phyloP scores from a whole-genome alignment of 495 filamentous ascomycete species.

The Pseudevernia furfuracea region DNA sequence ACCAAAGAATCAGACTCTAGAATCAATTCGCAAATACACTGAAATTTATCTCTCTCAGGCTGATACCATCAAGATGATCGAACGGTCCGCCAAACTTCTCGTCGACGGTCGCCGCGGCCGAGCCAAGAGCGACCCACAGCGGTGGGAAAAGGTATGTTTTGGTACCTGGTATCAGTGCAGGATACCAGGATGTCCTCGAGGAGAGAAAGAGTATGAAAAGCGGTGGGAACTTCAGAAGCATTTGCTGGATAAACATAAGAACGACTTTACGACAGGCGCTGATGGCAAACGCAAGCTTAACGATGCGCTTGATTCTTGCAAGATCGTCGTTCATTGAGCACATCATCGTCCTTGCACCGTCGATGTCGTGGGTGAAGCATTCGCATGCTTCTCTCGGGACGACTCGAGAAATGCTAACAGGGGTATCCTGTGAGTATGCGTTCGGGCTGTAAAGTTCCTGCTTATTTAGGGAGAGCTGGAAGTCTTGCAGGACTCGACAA shows the following conservation, averaged over 20 bases:
- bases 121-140: conserved; percentile 10
- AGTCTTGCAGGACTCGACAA: background rate
- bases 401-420: background rate
- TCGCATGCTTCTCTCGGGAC: background rate
- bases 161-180: conserved; percentile 24
- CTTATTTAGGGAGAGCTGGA: background rate
- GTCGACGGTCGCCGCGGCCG: conserved; percentile 16
- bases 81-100: conserved; percentile 11
- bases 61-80: background rate
- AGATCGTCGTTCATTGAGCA: conserved; percentile 18
- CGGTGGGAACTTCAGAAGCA: conserved; percentile 12
- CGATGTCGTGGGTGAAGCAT: background rate
- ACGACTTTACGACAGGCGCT: background rate
- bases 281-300: conserved; percentile 4
- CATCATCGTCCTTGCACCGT: background rate
- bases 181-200: conserved; percentile 14
- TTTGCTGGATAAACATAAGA: conserved; percentile 19
- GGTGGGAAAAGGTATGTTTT: conserved; percentile 22
- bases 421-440: background rate
- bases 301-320: conserved; percentile 12
- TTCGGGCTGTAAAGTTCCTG: background rate
- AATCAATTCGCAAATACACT: conserved; percentile 9
- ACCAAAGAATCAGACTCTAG: conserved; percentile 14
- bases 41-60: background rate
- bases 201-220: conserved; percentile 17